Evolutionary conservation across 371 early-diverging fungal species (phyloP).

Genomic region (Basidiobolus meristosporus): DNA sequence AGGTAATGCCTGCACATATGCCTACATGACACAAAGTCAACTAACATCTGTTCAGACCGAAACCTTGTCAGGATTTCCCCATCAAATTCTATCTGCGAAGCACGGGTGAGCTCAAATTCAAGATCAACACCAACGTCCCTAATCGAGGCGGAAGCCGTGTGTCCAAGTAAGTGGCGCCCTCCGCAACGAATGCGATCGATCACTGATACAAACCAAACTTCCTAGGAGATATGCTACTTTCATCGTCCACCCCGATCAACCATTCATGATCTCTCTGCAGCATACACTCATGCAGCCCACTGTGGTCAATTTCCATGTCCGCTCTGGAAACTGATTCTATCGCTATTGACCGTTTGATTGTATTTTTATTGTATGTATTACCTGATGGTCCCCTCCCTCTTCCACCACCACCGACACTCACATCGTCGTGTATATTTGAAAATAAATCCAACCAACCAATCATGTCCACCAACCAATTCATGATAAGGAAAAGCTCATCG

Average conservation of each 20-base stretch:
- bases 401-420: too few relatives aligned
- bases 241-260: slow-evolving; percentile 35
- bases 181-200: not conserved
- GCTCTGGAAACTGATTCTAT: too few relatives aligned
- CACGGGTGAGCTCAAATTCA: slow-evolving; percentile 23
- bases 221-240: slow-evolving; percentile 19
- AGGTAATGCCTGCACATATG: slow-evolving; percentile 13
- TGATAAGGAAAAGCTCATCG: too few relatives aligned
- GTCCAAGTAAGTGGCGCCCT: slow-evolving; percentile 2
- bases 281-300: slow-evolving; percentile 1
- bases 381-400: too few relatives aligned
- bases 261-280: slow-evolving; percentile 22
- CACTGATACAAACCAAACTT: not conserved
- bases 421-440: too few relatives aligned
- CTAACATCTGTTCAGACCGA: too few relatives aligned
- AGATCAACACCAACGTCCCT: slow-evolving; percentile 19
- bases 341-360: too few relatives aligned
- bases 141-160: slow-evolving; percentile 1
- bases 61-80: slow-evolving; percentile 21
- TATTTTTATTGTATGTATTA: too few relatives aligned
- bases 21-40: too few relatives aligned
- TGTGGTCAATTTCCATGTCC: too few relatives aligned
- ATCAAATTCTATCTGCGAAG: slow-evolving; percentile 27
- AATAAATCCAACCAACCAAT: too few relatives aligned
- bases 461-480: too few relatives aligned